A percentile compares a stretch with the other conserved stretches of the same genome.
Conservation (phyloP, 371 early-diverging fungal species). For the Mucor ambiguus region DNA sequence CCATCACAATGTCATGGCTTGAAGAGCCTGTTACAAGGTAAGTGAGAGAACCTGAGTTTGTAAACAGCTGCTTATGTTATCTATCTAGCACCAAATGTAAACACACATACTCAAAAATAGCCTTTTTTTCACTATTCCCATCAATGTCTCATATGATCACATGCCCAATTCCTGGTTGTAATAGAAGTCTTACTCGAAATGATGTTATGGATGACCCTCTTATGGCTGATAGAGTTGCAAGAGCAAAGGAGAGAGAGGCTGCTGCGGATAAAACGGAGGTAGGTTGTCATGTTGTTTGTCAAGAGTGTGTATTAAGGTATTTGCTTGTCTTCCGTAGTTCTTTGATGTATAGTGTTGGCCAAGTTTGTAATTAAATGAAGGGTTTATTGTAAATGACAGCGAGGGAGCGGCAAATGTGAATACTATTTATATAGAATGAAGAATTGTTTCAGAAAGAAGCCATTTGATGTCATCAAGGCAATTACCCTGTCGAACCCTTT, state of each 20-base stretch:
- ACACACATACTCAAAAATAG: conserved; percentile 38
- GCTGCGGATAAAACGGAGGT: background rate
- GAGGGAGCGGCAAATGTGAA: too few species aligned
- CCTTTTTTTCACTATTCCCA: conserved; percentile 24
- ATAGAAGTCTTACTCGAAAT: background rate
- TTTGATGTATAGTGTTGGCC: conserved; percentile 27
- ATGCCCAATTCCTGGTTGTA: conserved; percentile 43
- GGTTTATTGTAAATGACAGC: too few species aligned
- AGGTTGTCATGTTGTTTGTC: background rate
- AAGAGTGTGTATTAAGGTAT: background rate
- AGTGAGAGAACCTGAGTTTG: background rate
- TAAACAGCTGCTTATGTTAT: background rate
- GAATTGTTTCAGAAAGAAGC: background rate
- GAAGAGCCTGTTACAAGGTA: conserved; percentile 39
- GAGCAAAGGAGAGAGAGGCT: conserved; percentile 20
- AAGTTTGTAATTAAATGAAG: background rate
- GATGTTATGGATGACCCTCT: conserved; percentile 16
- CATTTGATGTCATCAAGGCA: background rate
- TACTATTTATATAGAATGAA: background rate
- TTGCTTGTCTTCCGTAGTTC: conserved; percentile 11
- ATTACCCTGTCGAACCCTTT: background rate
- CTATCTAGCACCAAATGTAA: conserved; percentile 34
- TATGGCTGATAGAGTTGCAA: conserved; percentile 31
- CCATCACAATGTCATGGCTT: conserved; percentile 40
- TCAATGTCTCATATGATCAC: background rate